phyloP scores from a whole-genome alignment of 768 basidiomycete genomes.

The Phlegmacium glaucopus region DNA sequence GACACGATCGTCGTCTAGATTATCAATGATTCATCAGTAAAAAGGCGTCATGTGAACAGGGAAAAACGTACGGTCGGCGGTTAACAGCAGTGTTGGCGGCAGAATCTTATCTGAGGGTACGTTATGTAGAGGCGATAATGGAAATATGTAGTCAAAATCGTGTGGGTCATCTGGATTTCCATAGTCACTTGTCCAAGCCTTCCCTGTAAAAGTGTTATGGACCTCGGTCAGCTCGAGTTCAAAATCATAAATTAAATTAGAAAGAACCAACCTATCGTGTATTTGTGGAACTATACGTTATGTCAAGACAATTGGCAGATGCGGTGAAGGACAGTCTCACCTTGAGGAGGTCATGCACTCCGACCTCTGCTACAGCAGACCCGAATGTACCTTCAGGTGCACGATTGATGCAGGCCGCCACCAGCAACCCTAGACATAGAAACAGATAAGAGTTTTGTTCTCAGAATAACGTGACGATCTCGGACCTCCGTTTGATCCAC shows the following conservation, averaged over 20 bases:
- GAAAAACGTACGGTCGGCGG: conserved; percentile 68
- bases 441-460: neutral
- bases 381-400: conserved; percentile 75
- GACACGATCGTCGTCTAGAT: conserved; percentile 78
- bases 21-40: neutral
- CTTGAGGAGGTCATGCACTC: conserved; percentile 77
- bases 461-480: neutral
- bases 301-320: conserved; percentile 3
- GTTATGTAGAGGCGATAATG: conserved; percentile 79
- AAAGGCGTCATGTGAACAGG: neutral
- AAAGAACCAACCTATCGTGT: conserved; percentile 58
- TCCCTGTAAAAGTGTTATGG: conserved; percentile 36
- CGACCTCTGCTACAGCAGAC: conserved; percentile 79
- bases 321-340: conserved; percentile 30
- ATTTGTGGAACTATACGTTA: conserved; percentile 57
- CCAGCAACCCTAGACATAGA: conserved; percentile 53
- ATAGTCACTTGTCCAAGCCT: conserved; percentile 78
- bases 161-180: conserved; percentile 70
- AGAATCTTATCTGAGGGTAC: conserved; percentile 56
- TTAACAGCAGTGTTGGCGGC: conserved; percentile 73
- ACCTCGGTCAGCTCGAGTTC: neutral
- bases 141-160: conserved; percentile 83
- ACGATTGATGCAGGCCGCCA: conserved; percentile 83
- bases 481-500: conserved; percentile 79
- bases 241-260: neutral